phyloP scores from a whole-genome alignment of 139 green algal genomes.

The Yamagishiella unicocca region DNA sequence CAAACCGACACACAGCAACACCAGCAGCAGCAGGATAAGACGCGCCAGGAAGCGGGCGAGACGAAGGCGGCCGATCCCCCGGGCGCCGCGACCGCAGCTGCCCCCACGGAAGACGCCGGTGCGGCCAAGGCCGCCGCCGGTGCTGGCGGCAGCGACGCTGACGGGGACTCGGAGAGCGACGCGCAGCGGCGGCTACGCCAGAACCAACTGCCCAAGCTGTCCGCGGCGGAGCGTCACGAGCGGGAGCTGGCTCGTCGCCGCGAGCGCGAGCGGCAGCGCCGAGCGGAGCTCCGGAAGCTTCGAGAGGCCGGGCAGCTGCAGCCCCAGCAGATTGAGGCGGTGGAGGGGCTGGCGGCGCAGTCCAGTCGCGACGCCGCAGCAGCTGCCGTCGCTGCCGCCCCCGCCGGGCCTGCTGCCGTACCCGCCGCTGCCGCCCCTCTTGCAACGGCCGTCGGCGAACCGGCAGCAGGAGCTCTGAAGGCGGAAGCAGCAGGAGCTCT shows the following conservation, averaged over 20 bases:
- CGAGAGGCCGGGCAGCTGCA: background rate
- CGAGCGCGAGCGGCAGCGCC: constrained; percentile 38
- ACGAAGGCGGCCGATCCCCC: background rate
- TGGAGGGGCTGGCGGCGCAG: too few relatives aligned
- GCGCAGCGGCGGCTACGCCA: background rate
- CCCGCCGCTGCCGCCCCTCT: background rate
- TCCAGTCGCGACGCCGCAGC: background rate
- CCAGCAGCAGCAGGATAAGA: background rate
- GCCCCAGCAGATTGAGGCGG: background rate
- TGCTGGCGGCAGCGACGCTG: background rate
- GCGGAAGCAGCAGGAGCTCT: too few relatives aligned
- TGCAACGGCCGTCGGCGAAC: too few relatives aligned
- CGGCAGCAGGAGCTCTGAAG: too few relatives aligned
- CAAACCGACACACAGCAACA: background rate
- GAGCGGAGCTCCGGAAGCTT: constrained; percentile 10
- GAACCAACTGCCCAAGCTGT: background rate
- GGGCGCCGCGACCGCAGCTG: background rate
- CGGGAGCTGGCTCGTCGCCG: constrained; percentile 26
- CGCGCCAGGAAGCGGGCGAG: background rate
- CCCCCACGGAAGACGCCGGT: background rate
- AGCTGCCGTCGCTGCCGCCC: background rate
- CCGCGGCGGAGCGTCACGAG: constrained; percentile 41
- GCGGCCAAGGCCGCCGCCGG: too few relatives aligned
- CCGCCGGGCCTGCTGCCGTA: background rate
- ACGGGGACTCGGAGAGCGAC: constrained; percentile 3